phyloP scores from a whole-genome alignment of 2,329 filamentous ascomycete species.

The Claviceps sp. region DNA sequence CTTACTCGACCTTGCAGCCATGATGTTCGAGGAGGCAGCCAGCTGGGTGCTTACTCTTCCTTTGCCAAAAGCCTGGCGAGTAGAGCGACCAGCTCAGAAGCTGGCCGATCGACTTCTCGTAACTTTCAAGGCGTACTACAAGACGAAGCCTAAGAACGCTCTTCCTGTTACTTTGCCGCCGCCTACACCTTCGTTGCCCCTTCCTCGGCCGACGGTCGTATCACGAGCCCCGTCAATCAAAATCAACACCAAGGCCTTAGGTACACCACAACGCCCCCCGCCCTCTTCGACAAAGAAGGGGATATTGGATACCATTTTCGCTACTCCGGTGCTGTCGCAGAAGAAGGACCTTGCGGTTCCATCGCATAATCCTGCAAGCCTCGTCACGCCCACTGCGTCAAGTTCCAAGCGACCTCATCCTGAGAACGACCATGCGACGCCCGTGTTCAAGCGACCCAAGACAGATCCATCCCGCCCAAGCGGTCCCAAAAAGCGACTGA shows the following conservation, averaged over 20 bases:
- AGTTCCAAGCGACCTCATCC: constrained; percentile 22
- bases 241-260: constrained; percentile 21
- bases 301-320: constrained; percentile 1
- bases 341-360: constrained; percentile 6
- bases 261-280: constrained; percentile 9
- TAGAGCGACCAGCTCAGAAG: constrained; percentile 21
- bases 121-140: constrained; percentile 26
- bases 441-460: constrained; percentile 26
- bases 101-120: constrained; percentile 23
- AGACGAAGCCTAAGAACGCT: constrained; percentile 19
- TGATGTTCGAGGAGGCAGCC: constrained; percentile 32
- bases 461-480: constrained; percentile 11
- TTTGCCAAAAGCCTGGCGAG: constrained; percentile 28
- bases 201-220: constrained; percentile 17
- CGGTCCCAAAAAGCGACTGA: constrained; percentile 18
- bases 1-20: constrained; percentile 29
- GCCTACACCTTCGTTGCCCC: constrained; percentile 15
- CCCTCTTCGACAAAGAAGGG: neutral
- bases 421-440: constrained; percentile 21
- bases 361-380: constrained; percentile 9
- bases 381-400: constrained; percentile 10
- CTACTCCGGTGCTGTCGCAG: neutral
- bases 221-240: constrained; percentile 26
- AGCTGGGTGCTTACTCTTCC: constrained; percentile 28
- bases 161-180: constrained; percentile 10